A percentile compares a stretch with the other conserved stretches of the same genome.
Conservation (phyloP, 805 yeast genomes). For the Candida namnaoensis region DNA sequence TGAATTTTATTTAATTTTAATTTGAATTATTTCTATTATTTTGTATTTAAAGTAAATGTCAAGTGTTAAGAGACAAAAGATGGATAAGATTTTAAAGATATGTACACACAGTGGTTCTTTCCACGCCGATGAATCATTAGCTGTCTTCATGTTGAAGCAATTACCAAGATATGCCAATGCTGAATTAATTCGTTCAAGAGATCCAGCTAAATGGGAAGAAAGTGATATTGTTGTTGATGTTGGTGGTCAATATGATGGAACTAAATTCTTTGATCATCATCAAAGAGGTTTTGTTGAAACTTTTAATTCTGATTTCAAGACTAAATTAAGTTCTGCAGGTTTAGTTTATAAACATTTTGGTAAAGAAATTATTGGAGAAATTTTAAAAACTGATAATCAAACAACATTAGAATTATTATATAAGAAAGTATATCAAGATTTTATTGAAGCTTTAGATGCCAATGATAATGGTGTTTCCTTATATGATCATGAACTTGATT, state of each 20-base stretch:
- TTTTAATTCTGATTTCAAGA: conserved; percentile 52
- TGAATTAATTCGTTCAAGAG: conserved; percentile 73
- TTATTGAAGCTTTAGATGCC: conserved; percentile 90
- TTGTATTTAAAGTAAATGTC: background rate
- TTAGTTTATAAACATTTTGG: conserved; percentile 84
- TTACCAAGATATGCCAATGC: conserved; percentile 65
- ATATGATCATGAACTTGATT: conserved; percentile 38
- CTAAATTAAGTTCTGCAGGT: conserved; percentile 92
- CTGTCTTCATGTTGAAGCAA: conserved; percentile 74
- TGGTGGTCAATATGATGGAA: conserved; percentile 81
- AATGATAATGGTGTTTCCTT: conserved; percentile 89
- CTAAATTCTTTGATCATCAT: conserved; percentile 89
- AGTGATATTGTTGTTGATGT: conserved; percentile 95
- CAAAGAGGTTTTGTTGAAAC: conserved; percentile 84
- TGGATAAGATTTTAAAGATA: conserved; percentile 39
- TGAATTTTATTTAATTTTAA: too few species aligned
- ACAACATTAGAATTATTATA: conserved; percentile 56
- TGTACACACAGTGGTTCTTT: conserved; percentile 92
- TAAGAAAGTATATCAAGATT: conserved; percentile 72
- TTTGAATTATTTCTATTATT: too few species aligned
- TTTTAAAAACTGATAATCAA: conserved; percentile 30
- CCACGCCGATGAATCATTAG: conserved; percentile 96
- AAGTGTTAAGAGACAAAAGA: conserved; percentile 19
- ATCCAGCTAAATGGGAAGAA: conserved; percentile 70
- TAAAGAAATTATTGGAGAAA: conserved; percentile 50